Percentiles rank a stretch among this genome's conserved stretches.
Evolutionary conservation across 306 rosid genomes (phyloP).

Genomic region (Begonia fuchsioides): DNA sequence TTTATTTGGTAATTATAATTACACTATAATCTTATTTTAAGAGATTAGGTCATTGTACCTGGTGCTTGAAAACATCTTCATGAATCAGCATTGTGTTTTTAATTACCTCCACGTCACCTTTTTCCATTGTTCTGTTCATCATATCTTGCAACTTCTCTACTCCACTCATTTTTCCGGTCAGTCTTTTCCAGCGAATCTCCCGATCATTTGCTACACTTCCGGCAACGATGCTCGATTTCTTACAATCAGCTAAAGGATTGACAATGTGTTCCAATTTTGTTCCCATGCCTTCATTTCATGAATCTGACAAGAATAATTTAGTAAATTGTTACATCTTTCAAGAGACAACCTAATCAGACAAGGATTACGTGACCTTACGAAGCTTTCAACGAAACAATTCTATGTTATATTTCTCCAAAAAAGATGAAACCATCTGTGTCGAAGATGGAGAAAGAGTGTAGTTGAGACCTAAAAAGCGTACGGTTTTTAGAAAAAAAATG

Average conservation of each 20-base stretch:
- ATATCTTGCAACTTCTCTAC: conserved; percentile 22
- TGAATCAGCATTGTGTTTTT: conserved; percentile 79
- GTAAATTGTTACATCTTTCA: neutral
- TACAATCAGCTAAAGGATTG: conserved; percentile 40
- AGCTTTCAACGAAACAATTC: no score
- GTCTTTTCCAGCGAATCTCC: no score
- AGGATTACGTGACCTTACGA: no score
- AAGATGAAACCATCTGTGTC: no score
- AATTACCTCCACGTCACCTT: conserved; percentile 42
- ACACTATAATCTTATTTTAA: no score
- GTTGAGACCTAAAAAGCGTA: conserved; percentile 15
- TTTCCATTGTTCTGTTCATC: conserved; percentile 50
- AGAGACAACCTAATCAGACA: no score
- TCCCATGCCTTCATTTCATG: conserved; percentile 57
- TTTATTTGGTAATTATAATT: no score
- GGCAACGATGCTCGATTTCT: conserved; percentile 3
- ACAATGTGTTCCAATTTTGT: conserved; percentile 53
- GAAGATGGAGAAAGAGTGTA: conserved; percentile 28
- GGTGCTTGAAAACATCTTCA: conserved; percentile 65
- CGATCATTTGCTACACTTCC: no score
- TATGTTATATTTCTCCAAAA: no score
- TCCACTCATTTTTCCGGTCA: conserved; percentile 11
- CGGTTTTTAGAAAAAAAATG: neutral
- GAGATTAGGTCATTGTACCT: no score
- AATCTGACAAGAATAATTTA: neutral